These are phyloP conservation scores for Limonium bicolor DNA, from an alignment of 148 eudicot genomes.

Conservation along the genomic window DNA sequence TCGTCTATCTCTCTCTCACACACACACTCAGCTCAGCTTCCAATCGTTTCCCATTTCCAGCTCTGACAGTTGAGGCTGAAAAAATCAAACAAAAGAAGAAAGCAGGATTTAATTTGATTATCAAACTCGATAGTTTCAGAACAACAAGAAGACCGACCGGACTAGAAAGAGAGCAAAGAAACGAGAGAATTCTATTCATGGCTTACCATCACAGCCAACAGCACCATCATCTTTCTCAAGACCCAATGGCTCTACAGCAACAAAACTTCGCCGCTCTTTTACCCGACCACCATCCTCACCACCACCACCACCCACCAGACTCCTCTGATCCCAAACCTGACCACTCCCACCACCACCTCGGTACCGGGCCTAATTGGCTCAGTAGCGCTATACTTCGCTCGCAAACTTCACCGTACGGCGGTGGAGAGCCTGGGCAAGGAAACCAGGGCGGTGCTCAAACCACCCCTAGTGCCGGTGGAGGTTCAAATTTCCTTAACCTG, in stretches of 20 bases:
- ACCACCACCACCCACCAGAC: neutral
- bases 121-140: too few relatives aligned
- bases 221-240: constrained; percentile 5
- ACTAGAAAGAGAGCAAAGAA: too few relatives aligned
- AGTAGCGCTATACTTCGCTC: constrained; percentile 9
- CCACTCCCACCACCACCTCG: constrained; percentile 2
- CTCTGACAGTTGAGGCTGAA: too few relatives aligned
- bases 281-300: constrained; percentile 2
- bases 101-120: too few relatives aligned
- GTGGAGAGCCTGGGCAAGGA: too few relatives aligned
- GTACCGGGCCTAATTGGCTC: constrained; percentile 8
- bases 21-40: too few relatives aligned
- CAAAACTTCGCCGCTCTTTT: constrained; percentile 5
- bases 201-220: constrained; percentile 6
- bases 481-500: constrained; percentile 8
- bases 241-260: constrained; percentile 4
- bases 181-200: too few relatives aligned
- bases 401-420: neutral
- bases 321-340: constrained; percentile 3
- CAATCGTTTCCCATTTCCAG: too few relatives aligned
- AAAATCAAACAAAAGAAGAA: too few relatives aligned
- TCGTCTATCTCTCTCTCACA: too few relatives aligned
- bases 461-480: neutral
- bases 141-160: too few relatives aligned
- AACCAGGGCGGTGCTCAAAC: constrained; percentile 3